phyloP scores from a whole-genome alignment of 805 yeast genomes.

The Candida incommunis region DNA sequence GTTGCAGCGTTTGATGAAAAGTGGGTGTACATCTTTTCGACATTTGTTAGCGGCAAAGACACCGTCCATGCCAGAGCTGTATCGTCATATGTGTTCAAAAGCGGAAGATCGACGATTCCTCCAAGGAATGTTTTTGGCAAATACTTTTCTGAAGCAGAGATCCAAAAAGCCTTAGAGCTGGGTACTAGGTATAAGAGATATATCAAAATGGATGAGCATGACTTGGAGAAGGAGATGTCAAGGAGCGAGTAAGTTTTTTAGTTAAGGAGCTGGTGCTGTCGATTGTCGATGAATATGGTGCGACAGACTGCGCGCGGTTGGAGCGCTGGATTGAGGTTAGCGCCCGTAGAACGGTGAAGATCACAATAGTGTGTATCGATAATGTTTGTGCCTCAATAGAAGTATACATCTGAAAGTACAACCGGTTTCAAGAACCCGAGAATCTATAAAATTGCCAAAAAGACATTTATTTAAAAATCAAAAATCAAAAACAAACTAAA shows the following conservation, averaged over 20 bases:
- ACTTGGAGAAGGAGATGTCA: not conserved
- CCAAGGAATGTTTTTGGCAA: conserved; percentile 46
- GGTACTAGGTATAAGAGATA: not conserved
- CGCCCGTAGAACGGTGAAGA: too few relatives aligned
- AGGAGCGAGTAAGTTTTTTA: too few relatives aligned
- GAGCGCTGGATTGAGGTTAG: too few relatives aligned
- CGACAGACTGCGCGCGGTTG: too few relatives aligned
- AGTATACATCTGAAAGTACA: too few relatives aligned
- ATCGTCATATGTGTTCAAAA: conserved; percentile 72
- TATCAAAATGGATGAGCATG: not conserved
- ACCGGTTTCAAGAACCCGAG: too few relatives aligned
- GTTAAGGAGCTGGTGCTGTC: too few relatives aligned
- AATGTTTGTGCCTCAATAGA: too few relatives aligned
- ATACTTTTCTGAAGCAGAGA: conserved; percentile 42
- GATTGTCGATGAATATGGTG: too few relatives aligned
- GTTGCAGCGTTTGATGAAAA: conserved; percentile 76
- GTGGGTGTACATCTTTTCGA: conserved; percentile 63
- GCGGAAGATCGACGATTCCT: conserved; percentile 57
- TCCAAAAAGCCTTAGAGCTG: conserved; percentile 8
- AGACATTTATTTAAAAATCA: not conserved
- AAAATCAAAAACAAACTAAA: not conserved
- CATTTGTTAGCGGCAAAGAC: conserved; percentile 33
- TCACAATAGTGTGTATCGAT: too few relatives aligned
- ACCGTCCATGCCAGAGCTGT: conserved; percentile 41
- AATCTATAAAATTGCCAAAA: too few relatives aligned